These are phyloP conservation scores for Echeveria elegans DNA, from an alignment of 164 flowering plant species.

Conservation along the genomic window DNA sequence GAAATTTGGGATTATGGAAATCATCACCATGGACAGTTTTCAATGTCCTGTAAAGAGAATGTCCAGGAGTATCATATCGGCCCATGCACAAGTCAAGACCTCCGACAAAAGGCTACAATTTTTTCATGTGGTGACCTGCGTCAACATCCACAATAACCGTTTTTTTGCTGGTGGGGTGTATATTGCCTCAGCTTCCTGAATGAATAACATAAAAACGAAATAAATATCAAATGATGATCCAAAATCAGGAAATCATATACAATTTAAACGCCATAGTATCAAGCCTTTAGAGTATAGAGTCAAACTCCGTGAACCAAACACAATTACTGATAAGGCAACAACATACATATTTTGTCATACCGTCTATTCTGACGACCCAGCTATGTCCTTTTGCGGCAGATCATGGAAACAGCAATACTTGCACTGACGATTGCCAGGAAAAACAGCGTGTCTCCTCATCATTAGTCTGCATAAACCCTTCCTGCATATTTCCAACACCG, in stretches of 20 bases:
- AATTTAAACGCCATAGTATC: not conserved
- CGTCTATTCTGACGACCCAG: slow-evolving; percentile 26
- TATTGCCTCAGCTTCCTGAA: slow-evolving; percentile 39
- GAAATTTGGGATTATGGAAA: slow-evolving; percentile 30
- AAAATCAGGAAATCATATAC: not conserved
- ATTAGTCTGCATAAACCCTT: slow-evolving; percentile 34
- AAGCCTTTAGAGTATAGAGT: no score
- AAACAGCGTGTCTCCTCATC: slow-evolving; percentile 42
- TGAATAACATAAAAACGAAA: not conserved
- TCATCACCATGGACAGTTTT: slow-evolving; percentile 33
- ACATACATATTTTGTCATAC: slow-evolving; percentile 15
- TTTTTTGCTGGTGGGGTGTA: slow-evolving; percentile 52
- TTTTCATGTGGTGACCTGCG: slow-evolving; percentile 34
- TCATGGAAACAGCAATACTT: slow-evolving; percentile 39
- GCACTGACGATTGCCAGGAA: slow-evolving; percentile 44
- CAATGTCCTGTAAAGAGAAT: slow-evolving; percentile 25
- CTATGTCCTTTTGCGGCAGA: slow-evolving; percentile 36
- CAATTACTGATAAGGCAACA: not conserved
- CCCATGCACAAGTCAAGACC: slow-evolving; percentile 43
- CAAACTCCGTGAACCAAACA: no score
- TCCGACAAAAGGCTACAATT: slow-evolving; percentile 38
- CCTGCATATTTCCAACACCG: slow-evolving; percentile 16
- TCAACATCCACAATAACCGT: slow-evolving; percentile 45
- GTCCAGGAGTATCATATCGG: slow-evolving; percentile 39
- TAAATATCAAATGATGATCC: not conserved